A percentile compares a stretch with the other conserved stretches of the same genome.
Evolutionary conservation across 2,329 filamentous ascomycete species (phyloP).

Genomic region (Aspergillus ochraceoroseus): DNA sequence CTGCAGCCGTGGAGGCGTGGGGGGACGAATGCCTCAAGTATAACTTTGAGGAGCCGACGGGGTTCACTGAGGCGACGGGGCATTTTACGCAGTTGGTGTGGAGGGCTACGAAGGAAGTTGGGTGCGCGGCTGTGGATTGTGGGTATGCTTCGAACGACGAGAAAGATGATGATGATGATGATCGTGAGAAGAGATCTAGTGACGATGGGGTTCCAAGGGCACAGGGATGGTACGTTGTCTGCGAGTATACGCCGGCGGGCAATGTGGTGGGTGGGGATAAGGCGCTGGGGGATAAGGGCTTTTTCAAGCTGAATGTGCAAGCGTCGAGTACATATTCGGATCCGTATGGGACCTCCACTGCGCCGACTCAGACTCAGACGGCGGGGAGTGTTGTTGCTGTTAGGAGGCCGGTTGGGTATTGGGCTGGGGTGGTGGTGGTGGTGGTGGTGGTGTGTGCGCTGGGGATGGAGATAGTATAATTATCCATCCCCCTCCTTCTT

Average conservation of each 20-base stretch:
- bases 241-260: conserved; percentile 64
- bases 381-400: neutral
- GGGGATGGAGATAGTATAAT: neutral
- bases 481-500: too few species aligned
- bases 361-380: neutral
- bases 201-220: conserved; percentile 23
- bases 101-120: conserved; percentile 57
- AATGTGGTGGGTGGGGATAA: conserved; percentile 49
- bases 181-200: conserved; percentile 1
- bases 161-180: conserved; percentile 23
- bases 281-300: conserved; percentile 21
- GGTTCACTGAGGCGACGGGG: conserved; percentile 58
- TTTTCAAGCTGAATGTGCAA: conserved; percentile 34
- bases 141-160: conserved; percentile 35
- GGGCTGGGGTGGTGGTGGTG: too few species aligned
- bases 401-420: conserved; percentile 1
- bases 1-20: conserved; percentile 61
- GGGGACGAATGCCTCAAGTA: conserved; percentile 57
- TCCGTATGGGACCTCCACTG: conserved; percentile 12
- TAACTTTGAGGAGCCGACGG: conserved; percentile 52
- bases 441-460: neutral
- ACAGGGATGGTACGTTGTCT: conserved; percentile 62
- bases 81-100: conserved; percentile 73
- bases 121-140: conserved; percentile 50
- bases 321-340: conserved; percentile 20